Base-by-base conservation (phyloP, 768 basidiomycete genomes). In the Xanthoconium stramineum region DNA sequence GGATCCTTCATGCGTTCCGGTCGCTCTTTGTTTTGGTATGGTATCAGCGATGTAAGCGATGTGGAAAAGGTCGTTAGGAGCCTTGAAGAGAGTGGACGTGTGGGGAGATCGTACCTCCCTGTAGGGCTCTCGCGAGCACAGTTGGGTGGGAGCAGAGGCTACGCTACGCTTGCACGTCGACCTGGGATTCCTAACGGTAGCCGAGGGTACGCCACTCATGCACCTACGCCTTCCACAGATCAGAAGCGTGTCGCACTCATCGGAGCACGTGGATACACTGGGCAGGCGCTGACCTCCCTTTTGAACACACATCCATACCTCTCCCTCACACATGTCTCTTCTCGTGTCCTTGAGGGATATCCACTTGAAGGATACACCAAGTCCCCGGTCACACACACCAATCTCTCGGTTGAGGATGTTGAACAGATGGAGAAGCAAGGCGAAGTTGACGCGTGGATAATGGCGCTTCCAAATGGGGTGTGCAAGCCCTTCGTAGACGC, bases 401-500 rank as follows among this genome's bases (percentile, higher is more conserved):
- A 96, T 73, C 79, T 99, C 15, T 87, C 86, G 0, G 70, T 79
- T 11, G 75, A 78, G 55, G 91, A 97, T 62, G 89, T 98, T 11
- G 86, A 91, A 70, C 77, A 75, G 68, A 89, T 99, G 87, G 97
- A 98, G 74, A 85, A 86, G 73, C 77, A 84, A 48, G 87, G 89
- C 10, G 89, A 89, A 66, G 93, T 99, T 17, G 96, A 99, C 68
- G 96, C 94, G 10, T 99, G 97, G 96, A 84, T 98, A 51, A 95
- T 98, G 91, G 97, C 97, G 3, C 81, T 99, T 47, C 97, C 97
- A n/a, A 99, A 98, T 62, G 97, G 97, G 19, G 83, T 93, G 24
- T 89, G 91, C 76, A 94, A 95, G 73, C 95, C 95, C 1, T 99
- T 96, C 69, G 94, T 99, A 35, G 94, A 95, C 65, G 96, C 96